Base-by-base conservation (phyloP, 345 rosid species). In the Eucalyptus tenuipes region DNA sequence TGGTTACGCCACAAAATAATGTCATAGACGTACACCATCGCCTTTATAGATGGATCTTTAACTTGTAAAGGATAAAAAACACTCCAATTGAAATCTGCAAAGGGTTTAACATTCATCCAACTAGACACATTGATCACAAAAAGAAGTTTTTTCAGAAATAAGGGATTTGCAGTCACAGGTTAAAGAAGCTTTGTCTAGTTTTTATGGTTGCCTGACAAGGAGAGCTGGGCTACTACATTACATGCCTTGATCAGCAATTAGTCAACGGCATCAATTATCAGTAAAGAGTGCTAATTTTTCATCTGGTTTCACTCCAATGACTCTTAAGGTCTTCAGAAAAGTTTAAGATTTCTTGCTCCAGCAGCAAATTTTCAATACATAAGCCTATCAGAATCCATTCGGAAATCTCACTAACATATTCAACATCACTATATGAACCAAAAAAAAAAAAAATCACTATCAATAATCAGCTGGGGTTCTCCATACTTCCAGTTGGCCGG, bases 231-330 rank as follows among this genome's bases (percentile, higher is more conserved):
- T n/a, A 66, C 29, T 4, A 42, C 48, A 40, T 49, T 49, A 50
- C 53, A 66, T 57, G 96, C 99, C 99, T 96, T 97, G 99, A 92
- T 97, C 99, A 17, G 96, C 95, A 90, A 94, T 94, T 91, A 97
- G 95, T 99, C 99, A 96, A 5, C 99, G 94, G 81, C 94, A 94
- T 4, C 99, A 97, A 93, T 96, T 96, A 91, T 97, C 99, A 85
- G 99, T 96, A 90, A 95, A 97, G 87, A 97, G 95, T 66, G 98
- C 94, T 88, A 97, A 81, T 89, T 95, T 97, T 91, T 97, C 99
- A 79, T 95, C 95, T 57, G 98, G 98, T 89, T 94, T 91, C 71
- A 95, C 90, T 88, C 98, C 99, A 90, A 95, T 88, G 59, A 94
- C 94, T 91, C 99, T 93, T 93, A 82, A 97, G 91, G 66, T 98